Evolutionary conservation across 2,329 filamentous ascomycete species (phyloP), one percentile per base, ranked within the genome.

Genomic region (Pyrenochaeta sp.): DNA sequence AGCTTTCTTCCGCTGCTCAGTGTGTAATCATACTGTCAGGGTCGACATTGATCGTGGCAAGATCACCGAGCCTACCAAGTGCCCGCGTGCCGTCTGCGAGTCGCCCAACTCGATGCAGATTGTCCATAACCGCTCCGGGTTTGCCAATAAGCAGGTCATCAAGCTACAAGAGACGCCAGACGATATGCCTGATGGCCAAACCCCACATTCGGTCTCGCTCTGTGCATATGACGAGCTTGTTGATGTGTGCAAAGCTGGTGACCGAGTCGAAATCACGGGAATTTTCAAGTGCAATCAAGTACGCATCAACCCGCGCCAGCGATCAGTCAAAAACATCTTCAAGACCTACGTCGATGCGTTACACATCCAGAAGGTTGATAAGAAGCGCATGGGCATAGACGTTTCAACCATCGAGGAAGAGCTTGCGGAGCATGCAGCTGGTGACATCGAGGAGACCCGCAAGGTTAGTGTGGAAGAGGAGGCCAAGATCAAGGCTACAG

Each of bases 101-200:
- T 88, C 90, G 49, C 90, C 89, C 73, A 98, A 99, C 78, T 97
- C 94, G 1, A 98, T 99, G 94, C 91, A 97, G 72, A 96, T 99
- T 64, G 85, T 98, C 17, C 95, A 99, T 81, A 99, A 99, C 77
- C 89, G 95, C 56, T 98, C 92, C 64, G 85, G 86, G 7, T 99
- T 99, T 69, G 90, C 93, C 49, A 95, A 99, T 75, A 99, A 99
- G 81, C 95, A 99, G 75, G 92, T 99, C 54, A 97, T 99, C 79
- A 99, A 99, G 76, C 83, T 99, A 35, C 95, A 99, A 77, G 95
- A 99, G 77, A 99, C 95, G 0, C 95, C 95, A 0, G 95, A 99
- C 75, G 91, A 87, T 32, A 90, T 99, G 15, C 95, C 95, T 43
- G 90, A 97, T 62, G 95, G 95, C 15, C 95, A 99, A 78, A 99